These are phyloP conservation scores for Fusarium sp. DNA, from an alignment of 2,329 filamentous ascomycete genomes.

Conservation along the genomic window DNA sequence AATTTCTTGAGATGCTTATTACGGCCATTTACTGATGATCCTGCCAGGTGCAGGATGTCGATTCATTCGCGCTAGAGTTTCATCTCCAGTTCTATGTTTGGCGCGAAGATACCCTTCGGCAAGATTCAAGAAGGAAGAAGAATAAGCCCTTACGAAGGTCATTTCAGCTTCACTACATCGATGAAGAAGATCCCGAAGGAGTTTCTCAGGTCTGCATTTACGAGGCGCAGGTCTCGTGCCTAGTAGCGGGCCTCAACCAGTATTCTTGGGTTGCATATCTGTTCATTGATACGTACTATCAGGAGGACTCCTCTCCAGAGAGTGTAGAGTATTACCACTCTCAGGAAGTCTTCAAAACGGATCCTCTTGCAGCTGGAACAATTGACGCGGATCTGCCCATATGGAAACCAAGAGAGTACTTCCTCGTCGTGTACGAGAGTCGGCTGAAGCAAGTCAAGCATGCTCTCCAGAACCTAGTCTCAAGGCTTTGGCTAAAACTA, in stretches of 20 bases:
- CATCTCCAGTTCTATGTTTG: constrained; percentile 6
- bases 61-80: not conserved
- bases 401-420: constrained; percentile 5
- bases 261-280: constrained; percentile 4
- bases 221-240: not conserved
- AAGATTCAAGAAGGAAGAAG: not conserved
- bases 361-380: not conserved
- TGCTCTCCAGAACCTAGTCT: not conserved
- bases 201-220: not conserved
- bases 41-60: too few species aligned
- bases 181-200: fast-evolving
- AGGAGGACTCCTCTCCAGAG: not conserved
- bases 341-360: not conserved
- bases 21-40: not conserved
- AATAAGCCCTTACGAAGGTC: not conserved
- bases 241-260: not conserved
- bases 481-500: fast-evolving
- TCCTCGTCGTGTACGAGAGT: not conserved
- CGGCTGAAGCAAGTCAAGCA: constrained; percentile 2
- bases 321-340: not conserved
- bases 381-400: not conserved
- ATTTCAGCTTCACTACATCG: not conserved
- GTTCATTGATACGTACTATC: constrained; percentile 1
- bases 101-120: not conserved
- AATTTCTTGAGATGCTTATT: not conserved